phyloP scores from a whole-genome alignment of 2,329 filamentous ascomycete genomes.

The Cercospora sp. region DNA sequence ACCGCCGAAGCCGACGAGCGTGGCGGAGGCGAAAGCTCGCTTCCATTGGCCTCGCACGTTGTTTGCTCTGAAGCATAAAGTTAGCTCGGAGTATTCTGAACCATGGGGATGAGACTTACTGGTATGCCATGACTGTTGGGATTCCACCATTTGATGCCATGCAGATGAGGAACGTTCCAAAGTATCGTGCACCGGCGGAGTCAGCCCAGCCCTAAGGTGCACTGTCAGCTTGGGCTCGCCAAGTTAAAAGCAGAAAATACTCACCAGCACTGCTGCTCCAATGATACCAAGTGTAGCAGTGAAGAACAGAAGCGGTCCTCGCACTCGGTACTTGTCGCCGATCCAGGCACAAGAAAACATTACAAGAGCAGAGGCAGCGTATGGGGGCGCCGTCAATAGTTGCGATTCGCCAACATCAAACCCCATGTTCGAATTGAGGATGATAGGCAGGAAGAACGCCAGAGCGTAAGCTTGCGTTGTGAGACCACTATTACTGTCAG shows the following conservation, averaged over 20 bases:
- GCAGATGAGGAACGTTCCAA: conserved; percentile 34
- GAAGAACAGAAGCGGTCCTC: conserved; percentile 31
- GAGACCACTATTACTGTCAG: neutral
- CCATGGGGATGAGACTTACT: neutral
- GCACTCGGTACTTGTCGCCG: conserved; percentile 28
- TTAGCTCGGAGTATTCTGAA: neutral
- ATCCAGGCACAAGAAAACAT: conserved; percentile 27
- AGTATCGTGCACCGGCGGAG: conserved; percentile 27
- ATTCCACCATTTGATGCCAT: conserved; percentile 28
- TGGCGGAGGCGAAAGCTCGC: conserved; percentile 36
- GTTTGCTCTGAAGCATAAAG: conserved; percentile 36
- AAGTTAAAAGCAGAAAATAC: neutral
- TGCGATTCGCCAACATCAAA: conserved; percentile 46
- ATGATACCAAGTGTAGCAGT: conserved; percentile 1
- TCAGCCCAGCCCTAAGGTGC: neutral
- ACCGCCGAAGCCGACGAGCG: conserved; percentile 8
- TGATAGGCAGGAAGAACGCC: conserved; percentile 13
- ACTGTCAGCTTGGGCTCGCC: conserved; percentile 25
- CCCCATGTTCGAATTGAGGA: conserved; percentile 36
- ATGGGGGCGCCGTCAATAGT: conserved; percentile 48
- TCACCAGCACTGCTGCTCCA: neutral
- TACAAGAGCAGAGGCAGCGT: conserved; percentile 35
- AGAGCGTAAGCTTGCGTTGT: conserved; percentile 6
- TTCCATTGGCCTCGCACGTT: conserved; percentile 57
- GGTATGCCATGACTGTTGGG: conserved; percentile 22